Conservation (phyloP, 805 yeast genomes). For the Starmera dryadoides region DNA sequence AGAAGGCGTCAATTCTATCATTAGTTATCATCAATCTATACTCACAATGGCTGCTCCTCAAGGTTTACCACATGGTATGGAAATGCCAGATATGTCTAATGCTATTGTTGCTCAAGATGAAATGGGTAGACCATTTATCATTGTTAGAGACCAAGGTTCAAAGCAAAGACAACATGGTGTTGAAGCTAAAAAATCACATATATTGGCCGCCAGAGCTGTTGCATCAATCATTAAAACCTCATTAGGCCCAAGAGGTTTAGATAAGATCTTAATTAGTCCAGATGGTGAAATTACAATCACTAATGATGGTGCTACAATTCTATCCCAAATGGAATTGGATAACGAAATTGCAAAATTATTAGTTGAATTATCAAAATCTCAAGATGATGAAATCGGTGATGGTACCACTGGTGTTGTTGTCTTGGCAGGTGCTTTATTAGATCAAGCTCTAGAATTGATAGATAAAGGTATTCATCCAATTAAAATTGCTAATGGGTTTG, state of each 20-base stretch:
- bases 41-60: constrained; percentile 25
- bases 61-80: constrained; percentile 29
- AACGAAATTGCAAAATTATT: constrained; percentile 92
- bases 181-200: constrained; percentile 81
- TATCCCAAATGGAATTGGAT: constrained; percentile 92
- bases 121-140: constrained; percentile 97
- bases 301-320: constrained; percentile 96
- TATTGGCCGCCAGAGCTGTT: constrained; percentile 90
- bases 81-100: constrained; percentile 87
- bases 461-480: constrained; percentile 98
- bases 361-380: constrained; percentile 90
- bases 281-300: constrained; percentile 98
- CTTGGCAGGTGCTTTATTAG: constrained; percentile 86
- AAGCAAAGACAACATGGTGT: constrained; percentile 65
- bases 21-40: no score
- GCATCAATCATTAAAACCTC: constrained; percentile 89
- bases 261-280: constrained; percentile 88
- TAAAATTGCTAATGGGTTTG: constrained; percentile 94
- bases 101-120: constrained; percentile 99
- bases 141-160: constrained; percentile 78
- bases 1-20: no score
- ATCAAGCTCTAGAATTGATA: constrained; percentile 89
- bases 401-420: constrained; percentile 99
- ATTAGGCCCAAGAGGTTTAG: constrained; percentile 97
- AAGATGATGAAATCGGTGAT: constrained; percentile 97